Base-by-base conservation (phyloP, 768 basidiomycete species). In the Grammothele lineata region DNA sequence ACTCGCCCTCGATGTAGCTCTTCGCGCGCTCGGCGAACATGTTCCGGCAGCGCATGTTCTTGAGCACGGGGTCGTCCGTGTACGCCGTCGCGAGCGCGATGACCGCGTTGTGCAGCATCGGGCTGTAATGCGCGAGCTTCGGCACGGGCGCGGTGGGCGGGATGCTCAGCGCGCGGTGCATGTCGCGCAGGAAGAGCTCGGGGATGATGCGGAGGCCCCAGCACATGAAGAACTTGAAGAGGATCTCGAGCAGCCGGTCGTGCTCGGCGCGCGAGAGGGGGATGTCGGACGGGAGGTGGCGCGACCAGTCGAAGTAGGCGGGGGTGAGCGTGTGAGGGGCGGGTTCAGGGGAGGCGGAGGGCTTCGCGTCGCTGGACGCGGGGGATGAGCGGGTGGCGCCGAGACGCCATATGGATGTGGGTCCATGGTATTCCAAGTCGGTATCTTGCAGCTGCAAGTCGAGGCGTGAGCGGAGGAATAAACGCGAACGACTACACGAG, bases 91-190 rank as follows among this genome's bases (percentile, higher is more conserved):
- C 71, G 40, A 76, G 66, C 12, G 66, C 70, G 36, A 87, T 63
- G 3, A 83, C 69, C 1, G 82, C 73, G 53, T 87, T 87, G 64
- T 87, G 85, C 7, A 86, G 70, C 76, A 86, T 80, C 0, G 84
- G 81, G 2, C 81, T 83, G 61, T 86, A 87, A 53, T 85, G 81
- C 2, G 76, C 62, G 0, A 74, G 73, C 48, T 73, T 74, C 1
- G 72, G 72, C 9, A 59, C 58, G 0, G 55, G 48, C 2, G 58
- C 46, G 1, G 49, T 47, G 1, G 40, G 54, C 7, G 69, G 64
- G 4, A 55, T 40, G 27, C 56, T 59, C 30, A 73, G 59, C 22
- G 61, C 63, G 37, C 64, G 65, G 38, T 67, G 62, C 72, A 73
- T 72, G 55, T 73, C 72, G 22, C 66, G 62, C 14, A 68, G 60